Conservation (phyloP, 2,329 filamentous ascomycete species). For the Aureobasidium sp. region DNA sequence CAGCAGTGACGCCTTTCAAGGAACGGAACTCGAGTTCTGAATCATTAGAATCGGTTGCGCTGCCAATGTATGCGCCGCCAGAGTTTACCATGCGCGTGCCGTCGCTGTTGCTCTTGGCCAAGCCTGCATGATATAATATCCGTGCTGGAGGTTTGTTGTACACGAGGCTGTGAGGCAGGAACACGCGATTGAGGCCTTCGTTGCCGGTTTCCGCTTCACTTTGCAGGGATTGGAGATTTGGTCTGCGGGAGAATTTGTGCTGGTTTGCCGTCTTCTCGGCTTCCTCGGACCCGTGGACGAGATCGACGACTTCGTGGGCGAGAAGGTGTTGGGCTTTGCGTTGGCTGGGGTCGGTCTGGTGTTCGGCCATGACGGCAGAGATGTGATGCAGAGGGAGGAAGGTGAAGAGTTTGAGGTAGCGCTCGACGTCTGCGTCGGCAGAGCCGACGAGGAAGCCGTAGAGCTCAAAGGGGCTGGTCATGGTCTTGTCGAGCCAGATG, state of each 20-base stretch:
- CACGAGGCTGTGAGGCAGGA: conserved; percentile 25
- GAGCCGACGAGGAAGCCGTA: conserved; percentile 85
- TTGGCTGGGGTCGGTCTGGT: conserved; percentile 60
- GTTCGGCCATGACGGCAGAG: conserved; percentile 57
- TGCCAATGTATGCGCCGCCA: conserved; percentile 30
- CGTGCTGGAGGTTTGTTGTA: conserved; percentile 23
- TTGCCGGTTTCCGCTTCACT: neutral
- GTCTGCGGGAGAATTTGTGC: conserved; percentile 31
- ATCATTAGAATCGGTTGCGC: conserved; percentile 25
- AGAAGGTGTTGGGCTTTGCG: conserved; percentile 76
- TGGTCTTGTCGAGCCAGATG: conserved; percentile 77
- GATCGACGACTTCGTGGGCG: conserved; percentile 71
- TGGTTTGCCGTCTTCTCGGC: conserved; percentile 57
- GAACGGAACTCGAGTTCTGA: conserved; percentile 54
- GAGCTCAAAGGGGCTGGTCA: conserved; percentile 77
- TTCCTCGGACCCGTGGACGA: conserved; percentile 64
- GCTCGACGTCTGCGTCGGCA: conserved; percentile 73
- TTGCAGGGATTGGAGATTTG: neutral
- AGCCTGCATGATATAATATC: conserved; percentile 28
- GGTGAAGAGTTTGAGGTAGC: conserved; percentile 81
- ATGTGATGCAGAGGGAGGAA: conserved; percentile 74
- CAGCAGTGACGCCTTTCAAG: conserved; percentile 53
- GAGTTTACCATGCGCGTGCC: conserved; percentile 25
- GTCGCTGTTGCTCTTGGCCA: conserved; percentile 26
- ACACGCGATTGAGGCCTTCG: neutral